These are phyloP conservation scores for Tothia fuscella DNA, from an alignment of 2,329 filamentous ascomycete genomes.

Conservation along the genomic window DNA sequence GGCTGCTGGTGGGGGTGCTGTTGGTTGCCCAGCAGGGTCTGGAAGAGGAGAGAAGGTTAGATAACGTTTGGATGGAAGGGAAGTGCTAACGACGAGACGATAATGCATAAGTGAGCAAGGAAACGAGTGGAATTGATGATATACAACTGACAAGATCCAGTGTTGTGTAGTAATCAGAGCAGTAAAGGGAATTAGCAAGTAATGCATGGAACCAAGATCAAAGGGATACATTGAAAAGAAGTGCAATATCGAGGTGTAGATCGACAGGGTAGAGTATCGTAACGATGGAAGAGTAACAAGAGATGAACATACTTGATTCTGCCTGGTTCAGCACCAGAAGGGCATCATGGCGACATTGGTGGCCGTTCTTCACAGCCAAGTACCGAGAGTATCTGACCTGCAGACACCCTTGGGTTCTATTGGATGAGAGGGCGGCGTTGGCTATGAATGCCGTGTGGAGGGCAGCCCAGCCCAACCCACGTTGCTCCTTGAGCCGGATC, in stretches of 20 bases:
- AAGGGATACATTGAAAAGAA: neutral
- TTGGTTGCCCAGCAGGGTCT: neutral
- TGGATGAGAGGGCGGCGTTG: neutral
- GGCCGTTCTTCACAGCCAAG: neutral
- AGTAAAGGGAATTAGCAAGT: neutral
- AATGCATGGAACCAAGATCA: neutral
- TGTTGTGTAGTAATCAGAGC: neutral
- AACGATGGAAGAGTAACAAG: no score
- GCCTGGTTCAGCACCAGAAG: neutral
- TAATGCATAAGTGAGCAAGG: neutral
- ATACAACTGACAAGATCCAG: neutral
- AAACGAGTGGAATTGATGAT: neutral
- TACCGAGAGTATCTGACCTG: slow-evolving; percentile 4
- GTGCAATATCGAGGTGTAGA: no score
- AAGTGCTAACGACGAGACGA: neutral
- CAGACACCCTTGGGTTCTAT: neutral
- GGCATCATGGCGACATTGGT: neutral
- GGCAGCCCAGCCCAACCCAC: neutral
- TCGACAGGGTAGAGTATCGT: no score
- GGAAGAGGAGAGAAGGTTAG: neutral
- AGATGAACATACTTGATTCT: neutral
- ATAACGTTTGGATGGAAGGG: neutral
- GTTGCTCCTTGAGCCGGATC: slow-evolving; percentile 5
- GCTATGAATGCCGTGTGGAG: neutral
- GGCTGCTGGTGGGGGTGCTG: slow-evolving; percentile 1